These are phyloP conservation scores for Trematosphaeria pertusa DNA, from an alignment of 2,329 filamentous ascomycete genomes.

Conservation along the genomic window DNA sequence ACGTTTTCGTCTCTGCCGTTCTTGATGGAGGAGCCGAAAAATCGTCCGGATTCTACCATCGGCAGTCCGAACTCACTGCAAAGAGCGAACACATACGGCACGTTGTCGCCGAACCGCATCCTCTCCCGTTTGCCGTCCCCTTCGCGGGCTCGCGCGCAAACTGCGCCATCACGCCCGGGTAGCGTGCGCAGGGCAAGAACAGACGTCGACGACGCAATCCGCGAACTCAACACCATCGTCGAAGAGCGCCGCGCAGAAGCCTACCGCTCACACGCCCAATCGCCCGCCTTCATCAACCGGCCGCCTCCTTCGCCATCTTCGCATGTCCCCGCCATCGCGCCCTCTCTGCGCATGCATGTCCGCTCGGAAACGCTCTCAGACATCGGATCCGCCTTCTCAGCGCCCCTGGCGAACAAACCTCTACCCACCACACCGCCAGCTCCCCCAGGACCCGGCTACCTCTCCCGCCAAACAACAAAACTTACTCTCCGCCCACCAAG, in stretches of 20 bases:
- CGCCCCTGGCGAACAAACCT: conserved; percentile 42
- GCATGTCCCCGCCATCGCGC: conserved; percentile 57
- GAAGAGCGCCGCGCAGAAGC: conserved; percentile 54
- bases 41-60: conserved; percentile 23
- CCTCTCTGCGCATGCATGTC: conserved; percentile 53
- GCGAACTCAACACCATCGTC: conserved; percentile 58
- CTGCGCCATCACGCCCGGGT: conserved; percentile 41
- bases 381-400: conserved; percentile 56
- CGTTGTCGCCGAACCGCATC: conserved; percentile 29
- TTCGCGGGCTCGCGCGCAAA: conserved; percentile 45
- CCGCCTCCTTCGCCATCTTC: conserved; percentile 44
- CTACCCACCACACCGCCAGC: conserved; percentile 27
- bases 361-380: conserved; percentile 56
- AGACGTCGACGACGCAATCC: conserved; percentile 54
- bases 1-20: conserved; percentile 30
- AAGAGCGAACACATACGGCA: conserved; percentile 36
- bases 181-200: conserved; percentile 46
- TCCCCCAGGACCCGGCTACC: conserved; percentile 9
- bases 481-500: conserved; percentile 35
- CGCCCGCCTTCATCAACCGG: conserved; percentile 33
- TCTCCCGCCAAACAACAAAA: conserved; percentile 25
- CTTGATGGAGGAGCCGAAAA: conserved; percentile 32
- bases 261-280: conserved; percentile 38
- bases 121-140: conserved; percentile 43
- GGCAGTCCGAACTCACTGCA: conserved; percentile 28